phyloP scores from a whole-genome alignment of 805 yeast species.

The Schwanniomyces occidentalis region DNA sequence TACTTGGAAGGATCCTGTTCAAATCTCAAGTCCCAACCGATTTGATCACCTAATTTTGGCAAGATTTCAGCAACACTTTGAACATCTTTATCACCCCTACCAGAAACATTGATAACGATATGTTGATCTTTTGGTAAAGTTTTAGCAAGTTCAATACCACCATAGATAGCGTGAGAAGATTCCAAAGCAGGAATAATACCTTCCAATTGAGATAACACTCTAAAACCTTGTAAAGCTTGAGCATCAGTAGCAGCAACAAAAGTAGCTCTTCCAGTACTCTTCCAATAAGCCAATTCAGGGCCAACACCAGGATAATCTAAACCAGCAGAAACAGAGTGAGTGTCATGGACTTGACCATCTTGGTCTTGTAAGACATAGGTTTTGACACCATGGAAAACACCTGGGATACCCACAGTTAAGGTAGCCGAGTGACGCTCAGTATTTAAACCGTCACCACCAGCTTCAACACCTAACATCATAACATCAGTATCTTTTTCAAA shows the following conservation, averaged over 20 bases:
- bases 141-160: constrained; percentile 86
- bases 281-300: constrained; percentile 96
- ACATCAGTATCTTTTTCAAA: constrained; percentile 82
- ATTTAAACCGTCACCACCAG: constrained; percentile 97
- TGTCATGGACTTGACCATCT: constrained; percentile 97
- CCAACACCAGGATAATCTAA: constrained; percentile 99
- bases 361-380: constrained; percentile 87
- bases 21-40: constrained; percentile 96
- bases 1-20: constrained; percentile 50
- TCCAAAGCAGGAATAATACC: constrained; percentile 99
- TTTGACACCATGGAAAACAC: constrained; percentile 97
- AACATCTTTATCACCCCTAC: constrained; percentile 99
- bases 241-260: constrained; percentile 93
- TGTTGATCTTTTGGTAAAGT: constrained; percentile 76
- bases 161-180: constrained; percentile 93
- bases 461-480: constrained; percentile 89
- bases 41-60: constrained; percentile 85
- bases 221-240: constrained; percentile 91
- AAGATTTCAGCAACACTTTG: constrained; percentile 94
- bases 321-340: constrained; percentile 98
- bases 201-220: constrained; percentile 83
- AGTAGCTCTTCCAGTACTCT: constrained; percentile 86
- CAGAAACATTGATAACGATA: constrained; percentile 86
- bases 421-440: constrained; percentile 93
- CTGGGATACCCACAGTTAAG: constrained; percentile 90